Conservation (phyloP, 345 rosid genomes). For the Anacardium occidentale region DNA sequence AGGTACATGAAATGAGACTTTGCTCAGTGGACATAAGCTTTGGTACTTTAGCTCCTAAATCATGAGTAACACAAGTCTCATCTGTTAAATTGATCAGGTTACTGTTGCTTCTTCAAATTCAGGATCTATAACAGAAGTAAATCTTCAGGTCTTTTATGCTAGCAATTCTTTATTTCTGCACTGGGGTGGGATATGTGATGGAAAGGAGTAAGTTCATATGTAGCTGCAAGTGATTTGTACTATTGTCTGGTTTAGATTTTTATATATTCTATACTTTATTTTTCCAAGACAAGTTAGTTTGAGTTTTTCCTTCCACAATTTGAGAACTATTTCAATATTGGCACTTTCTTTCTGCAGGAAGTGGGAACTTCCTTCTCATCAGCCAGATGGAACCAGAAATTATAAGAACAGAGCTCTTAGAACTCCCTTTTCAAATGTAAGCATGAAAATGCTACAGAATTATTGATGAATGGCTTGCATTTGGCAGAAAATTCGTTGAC, state of each 20-base stretch:
- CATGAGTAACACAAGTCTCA: slow-evolving; percentile 17
- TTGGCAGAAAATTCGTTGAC: slow-evolving; percentile 1
- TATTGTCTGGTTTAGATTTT: not conserved
- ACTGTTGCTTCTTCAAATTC: slow-evolving; percentile 45
- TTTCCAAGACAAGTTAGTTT: not conserved
- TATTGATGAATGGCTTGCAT: slow-evolving; percentile 16
- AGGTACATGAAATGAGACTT: slow-evolving; percentile 8
- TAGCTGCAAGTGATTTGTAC: slow-evolving; percentile 15
- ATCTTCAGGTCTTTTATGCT: slow-evolving; percentile 53
- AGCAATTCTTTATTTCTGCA: slow-evolving; percentile 79
- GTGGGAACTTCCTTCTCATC: slow-evolving; percentile 82
- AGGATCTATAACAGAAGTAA: slow-evolving; percentile 42
- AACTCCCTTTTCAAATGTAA: slow-evolving; percentile 80
- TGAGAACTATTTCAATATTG: not conserved
- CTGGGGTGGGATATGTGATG: slow-evolving; percentile 82
- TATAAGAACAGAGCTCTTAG: slow-evolving; percentile 92
- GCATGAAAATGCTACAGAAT: slow-evolving; percentile 22
- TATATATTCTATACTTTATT: not conserved
- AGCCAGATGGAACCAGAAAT: slow-evolving; percentile 74
- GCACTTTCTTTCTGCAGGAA: slow-evolving; percentile 45
- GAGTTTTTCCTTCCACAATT: slow-evolving; percentile 1
- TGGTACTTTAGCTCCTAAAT: slow-evolving; percentile 6
- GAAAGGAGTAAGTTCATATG: slow-evolving; percentile 57
- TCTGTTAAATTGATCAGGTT: slow-evolving; percentile 52
- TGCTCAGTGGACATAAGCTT: slow-evolving; percentile 9